Conservation (phyloP, 169 alveolate species). For the Toxoplasma gondii region DNA sequence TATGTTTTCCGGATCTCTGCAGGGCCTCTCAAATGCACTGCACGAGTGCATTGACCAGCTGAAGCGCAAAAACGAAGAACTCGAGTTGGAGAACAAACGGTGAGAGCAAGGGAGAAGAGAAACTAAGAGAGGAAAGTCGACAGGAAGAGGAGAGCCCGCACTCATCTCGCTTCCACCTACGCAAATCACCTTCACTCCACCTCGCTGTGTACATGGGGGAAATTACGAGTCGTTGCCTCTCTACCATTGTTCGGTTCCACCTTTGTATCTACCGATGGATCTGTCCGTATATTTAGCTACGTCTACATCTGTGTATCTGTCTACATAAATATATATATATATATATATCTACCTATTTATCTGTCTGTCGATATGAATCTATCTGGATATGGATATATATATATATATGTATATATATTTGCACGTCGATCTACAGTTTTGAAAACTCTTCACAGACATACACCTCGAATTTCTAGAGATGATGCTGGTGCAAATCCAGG, state of each 20-base stretch:
- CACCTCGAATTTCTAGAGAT: neutral
- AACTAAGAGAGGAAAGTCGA: neutral
- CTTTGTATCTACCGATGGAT: too few relatives aligned
- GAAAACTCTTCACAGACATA: neutral
- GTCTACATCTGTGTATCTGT: too few relatives aligned
- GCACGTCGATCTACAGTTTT: neutral
- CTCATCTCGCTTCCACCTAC: too few relatives aligned
- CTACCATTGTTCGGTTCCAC: too few relatives aligned
- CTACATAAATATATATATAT: neutral
- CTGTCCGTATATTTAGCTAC: too few relatives aligned
- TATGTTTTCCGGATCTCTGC: neutral
- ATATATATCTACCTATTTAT: neutral
- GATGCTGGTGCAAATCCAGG: neutral
- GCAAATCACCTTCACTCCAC: too few relatives aligned
- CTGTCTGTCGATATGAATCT: too few relatives aligned
- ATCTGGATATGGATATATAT: neutral
- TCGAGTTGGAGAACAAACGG: conserved; percentile 6
- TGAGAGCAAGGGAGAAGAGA: neutral
- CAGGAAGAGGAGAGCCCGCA: too few relatives aligned
- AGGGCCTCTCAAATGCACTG: conserved; percentile 23
- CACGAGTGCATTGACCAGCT: conserved; percentile 48
- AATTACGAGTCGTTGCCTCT: too few relatives aligned
- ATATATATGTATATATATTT: neutral
- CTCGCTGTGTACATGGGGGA: too few relatives aligned
- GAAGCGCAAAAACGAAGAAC: conserved; percentile 19